A percentile compares a stretch with the other conserved stretches of the same genome.
phyloP scores from a whole-genome alignment of 2,329 filamentous ascomycete species.

The Chaetothyriales sp. region DNA sequence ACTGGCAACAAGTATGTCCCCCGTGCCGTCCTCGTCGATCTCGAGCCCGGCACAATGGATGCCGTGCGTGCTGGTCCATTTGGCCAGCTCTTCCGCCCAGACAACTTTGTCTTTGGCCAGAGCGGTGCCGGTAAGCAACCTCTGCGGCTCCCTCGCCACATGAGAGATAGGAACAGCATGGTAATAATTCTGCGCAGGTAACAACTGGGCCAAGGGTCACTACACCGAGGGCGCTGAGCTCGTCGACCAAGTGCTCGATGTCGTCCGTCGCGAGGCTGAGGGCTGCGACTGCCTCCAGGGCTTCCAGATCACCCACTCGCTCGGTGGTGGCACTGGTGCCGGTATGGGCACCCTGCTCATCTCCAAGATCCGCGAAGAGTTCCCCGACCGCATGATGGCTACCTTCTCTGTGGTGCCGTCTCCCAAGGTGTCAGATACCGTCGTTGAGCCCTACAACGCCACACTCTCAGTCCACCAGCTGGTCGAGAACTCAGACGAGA shows the following conservation, averaged over 20 bases:
- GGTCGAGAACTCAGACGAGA: slow-evolving; percentile 99
- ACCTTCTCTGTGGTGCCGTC: slow-evolving; percentile 98
- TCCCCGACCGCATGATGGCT: slow-evolving; percentile 99
- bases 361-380: slow-evolving; percentile 99
- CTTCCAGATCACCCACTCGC: slow-evolving; percentile 99
- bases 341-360: slow-evolving; percentile 99
- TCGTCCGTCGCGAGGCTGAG: slow-evolving; percentile 96
- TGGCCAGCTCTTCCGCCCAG: slow-evolving; percentile 96
- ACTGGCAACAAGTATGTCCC: slow-evolving; percentile 98
- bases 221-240: slow-evolving; percentile 99
- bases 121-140: slow-evolving; percentile 62
- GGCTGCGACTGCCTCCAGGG: slow-evolving; percentile 98
- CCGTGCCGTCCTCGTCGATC: slow-evolving; percentile 96
- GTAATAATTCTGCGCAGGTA: slow-evolving; percentile 29
- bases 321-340: slow-evolving; percentile 98
- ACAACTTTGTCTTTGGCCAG: slow-evolving; percentile 99
- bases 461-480: slow-evolving; percentile 98
- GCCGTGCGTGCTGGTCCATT: slow-evolving; percentile 96
- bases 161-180: not conserved
- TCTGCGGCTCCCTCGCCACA: not conserved
- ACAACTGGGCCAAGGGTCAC: slow-evolving; percentile 99
- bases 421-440: slow-evolving; percentile 98
- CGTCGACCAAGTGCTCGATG: slow-evolving; percentile 94
- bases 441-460: slow-evolving; percentile 99
- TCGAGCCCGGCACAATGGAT: slow-evolving; percentile 99